These are phyloP conservation scores for Aspergillus intermedius DNA, from an alignment of 2,329 filamentous ascomycete species.

Conservation along the genomic window DNA sequence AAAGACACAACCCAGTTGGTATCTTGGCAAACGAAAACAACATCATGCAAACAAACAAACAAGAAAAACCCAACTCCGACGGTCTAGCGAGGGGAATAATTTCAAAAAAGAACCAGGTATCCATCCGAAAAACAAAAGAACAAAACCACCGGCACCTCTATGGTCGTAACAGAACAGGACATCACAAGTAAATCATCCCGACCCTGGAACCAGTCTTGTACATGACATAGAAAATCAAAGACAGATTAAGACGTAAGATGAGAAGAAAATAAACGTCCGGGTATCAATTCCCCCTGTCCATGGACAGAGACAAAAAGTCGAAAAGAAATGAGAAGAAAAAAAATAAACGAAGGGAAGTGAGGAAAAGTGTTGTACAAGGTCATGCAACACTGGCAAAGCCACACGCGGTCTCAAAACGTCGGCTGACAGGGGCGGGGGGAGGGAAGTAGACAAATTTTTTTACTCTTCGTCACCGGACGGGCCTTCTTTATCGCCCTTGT, in stretches of 20 bases:
- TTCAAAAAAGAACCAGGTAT: constrained; percentile 18
- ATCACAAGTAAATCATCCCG: constrained; percentile 1
- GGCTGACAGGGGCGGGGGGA: background rate
- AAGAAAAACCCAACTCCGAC: constrained; percentile 19
- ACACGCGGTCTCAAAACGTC: constrained; percentile 5
- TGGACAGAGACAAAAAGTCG: constrained; percentile 13
- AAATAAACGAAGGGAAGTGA: constrained; percentile 15
- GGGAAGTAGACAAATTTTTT: constrained; percentile 17
- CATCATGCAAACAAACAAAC: constrained; percentile 4
- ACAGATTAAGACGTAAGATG: constrained; percentile 9
- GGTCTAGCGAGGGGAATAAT: constrained; percentile 33
- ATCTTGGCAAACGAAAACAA: background rate
- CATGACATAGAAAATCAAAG: constrained; percentile 10
- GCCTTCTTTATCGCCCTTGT: constrained; percentile 58
- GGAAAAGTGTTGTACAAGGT: constrained; percentile 27
- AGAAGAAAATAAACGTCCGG: constrained; percentile 12
- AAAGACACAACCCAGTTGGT: too few relatives aligned
- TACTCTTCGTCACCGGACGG: constrained; percentile 38
- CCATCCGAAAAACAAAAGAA: constrained; percentile 12
- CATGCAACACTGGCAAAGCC: constrained; percentile 3
- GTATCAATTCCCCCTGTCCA: constrained; percentile 23
- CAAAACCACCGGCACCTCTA: constrained; percentile 34
- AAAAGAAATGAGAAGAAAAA: constrained; percentile 10
- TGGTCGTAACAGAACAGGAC: constrained; percentile 27
- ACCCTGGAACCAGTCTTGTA: constrained; percentile 4